Evolutionary conservation across 805 yeast species (phyloP).

Genomic region (Kodamaea laetipori): DNA sequence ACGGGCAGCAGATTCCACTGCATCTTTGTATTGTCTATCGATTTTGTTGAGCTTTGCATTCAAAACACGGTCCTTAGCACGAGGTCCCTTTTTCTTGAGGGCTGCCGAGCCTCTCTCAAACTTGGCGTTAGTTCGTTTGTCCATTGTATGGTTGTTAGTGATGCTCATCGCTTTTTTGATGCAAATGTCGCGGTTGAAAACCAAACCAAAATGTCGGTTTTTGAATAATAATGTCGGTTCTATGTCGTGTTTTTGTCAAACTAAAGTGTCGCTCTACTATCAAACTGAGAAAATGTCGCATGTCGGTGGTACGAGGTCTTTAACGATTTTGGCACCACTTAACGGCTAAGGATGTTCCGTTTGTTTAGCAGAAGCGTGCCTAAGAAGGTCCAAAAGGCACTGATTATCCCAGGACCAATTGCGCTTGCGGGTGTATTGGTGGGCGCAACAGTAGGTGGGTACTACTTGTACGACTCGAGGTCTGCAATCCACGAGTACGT

Average conservation of each 20-base stretch:
- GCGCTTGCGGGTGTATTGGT: slow-evolving; percentile 20
- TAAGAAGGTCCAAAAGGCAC: slow-evolving; percentile 6
- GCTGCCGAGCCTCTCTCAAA: slow-evolving; percentile 13
- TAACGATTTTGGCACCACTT: not conserved
- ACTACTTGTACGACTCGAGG: slow-evolving; percentile 71
- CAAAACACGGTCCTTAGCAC: slow-evolving; percentile 27
- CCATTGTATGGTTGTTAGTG: slow-evolving; percentile 6
- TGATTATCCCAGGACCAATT: slow-evolving; percentile 24
- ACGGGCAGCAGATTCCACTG: slow-evolving; percentile 79
- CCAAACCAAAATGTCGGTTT: not conserved
- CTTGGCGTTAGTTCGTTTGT: slow-evolving; percentile 10
- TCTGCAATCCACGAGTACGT: slow-evolving; percentile 82
- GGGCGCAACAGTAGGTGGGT: slow-evolving; percentile 43
- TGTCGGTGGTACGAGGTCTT: not conserved
- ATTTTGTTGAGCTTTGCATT: slow-evolving; percentile 65
- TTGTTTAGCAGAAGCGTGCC: slow-evolving; percentile 12
- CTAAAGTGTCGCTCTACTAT: not conserved
- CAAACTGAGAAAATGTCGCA: not conserved
- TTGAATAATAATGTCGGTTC: not conserved
- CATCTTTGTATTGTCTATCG: slow-evolving; percentile 74
- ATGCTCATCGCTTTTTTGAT: slow-evolving; percentile 10
- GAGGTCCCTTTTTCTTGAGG: slow-evolving; percentile 18
- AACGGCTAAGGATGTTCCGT: slow-evolving; percentile 10
- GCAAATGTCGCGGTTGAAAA: slow-evolving; percentile 9
- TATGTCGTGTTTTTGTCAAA: not conserved